Percentiles rank a stretch among this genome's conserved stretches.
phyloP scores from a whole-genome alignment of 2,329 filamentous ascomycete genomes.

The Incumbomyces lentus region DNA sequence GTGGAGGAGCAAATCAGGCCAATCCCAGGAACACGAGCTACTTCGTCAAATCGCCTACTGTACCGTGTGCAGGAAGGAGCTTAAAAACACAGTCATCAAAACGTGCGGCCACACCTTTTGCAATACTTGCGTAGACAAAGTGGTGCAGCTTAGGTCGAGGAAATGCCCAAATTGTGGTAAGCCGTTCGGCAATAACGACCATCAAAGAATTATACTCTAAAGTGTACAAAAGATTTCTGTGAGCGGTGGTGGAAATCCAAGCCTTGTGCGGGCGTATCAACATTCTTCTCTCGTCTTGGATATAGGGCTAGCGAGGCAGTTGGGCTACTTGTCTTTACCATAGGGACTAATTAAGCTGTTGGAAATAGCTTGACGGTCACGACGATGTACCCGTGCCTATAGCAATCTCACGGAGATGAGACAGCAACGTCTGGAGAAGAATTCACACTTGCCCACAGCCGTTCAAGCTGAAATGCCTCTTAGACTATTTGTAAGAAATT shows the following conservation, averaged over 20 bases:
- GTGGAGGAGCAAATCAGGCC: slow-evolving; percentile 50
- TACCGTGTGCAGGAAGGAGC: slow-evolving; percentile 81
- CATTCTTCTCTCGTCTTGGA: not conserved
- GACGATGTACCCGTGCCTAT: too few relatives aligned
- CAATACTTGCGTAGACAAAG: slow-evolving; percentile 77
- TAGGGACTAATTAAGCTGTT: too few relatives aligned
- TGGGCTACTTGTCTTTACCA: too few relatives aligned
- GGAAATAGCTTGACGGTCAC: too few relatives aligned
- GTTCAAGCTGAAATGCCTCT: too few relatives aligned
- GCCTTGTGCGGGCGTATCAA: not conserved
- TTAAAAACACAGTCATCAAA: slow-evolving; percentile 89
- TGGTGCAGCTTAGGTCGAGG: slow-evolving; percentile 77
- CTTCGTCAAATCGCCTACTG: slow-evolving; percentile 56
- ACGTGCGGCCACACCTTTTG: slow-evolving; percentile 95
- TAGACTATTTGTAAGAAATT: too few relatives aligned
- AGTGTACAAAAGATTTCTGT: not conserved
- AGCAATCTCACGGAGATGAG: too few relatives aligned
- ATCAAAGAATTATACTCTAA: slow-evolving; percentile 53
- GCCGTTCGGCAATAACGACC: slow-evolving; percentile 81
- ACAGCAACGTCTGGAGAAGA: too few relatives aligned
- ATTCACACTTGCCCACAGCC: too few relatives aligned
- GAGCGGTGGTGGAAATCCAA: not conserved
- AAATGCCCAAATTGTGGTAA: slow-evolving; percentile 93
- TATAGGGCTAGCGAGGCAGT: not conserved
- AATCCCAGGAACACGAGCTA: slow-evolving; percentile 19